phyloP scores from a whole-genome alignment of 2,329 filamentous ascomycete genomes.

The Neopestalotiopsis rosae region DNA sequence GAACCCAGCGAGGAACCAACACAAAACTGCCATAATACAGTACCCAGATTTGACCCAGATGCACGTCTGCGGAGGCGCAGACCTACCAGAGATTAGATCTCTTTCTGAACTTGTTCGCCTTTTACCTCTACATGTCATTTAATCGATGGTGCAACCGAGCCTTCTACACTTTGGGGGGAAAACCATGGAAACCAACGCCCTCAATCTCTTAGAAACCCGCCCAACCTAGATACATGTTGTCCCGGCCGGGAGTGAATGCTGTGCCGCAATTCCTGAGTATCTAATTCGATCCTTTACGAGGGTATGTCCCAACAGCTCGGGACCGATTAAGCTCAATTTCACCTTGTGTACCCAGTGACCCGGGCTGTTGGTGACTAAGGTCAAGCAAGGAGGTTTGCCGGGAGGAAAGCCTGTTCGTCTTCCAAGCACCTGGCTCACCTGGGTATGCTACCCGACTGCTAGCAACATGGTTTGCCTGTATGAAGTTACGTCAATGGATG shows the following conservation, averaged over 20 bases:
- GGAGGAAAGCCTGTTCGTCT: too few species aligned
- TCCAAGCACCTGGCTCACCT: too few species aligned
- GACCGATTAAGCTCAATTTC: neutral
- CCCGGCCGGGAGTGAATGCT: neutral
- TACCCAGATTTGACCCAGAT: neutral
- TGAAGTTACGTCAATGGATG: too few species aligned
- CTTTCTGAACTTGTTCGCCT: neutral
- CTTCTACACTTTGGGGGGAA: neutral
- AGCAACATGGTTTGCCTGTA: too few species aligned
- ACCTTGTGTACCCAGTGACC: neutral
- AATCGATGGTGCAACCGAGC: neutral
- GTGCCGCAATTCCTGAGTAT: neutral
- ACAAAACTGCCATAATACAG: neutral
- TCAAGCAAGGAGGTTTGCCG: too few species aligned
- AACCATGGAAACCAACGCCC: neutral
- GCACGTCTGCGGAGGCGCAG: neutral
- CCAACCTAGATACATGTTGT: neutral
- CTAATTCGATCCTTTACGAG: conserved; percentile 16
- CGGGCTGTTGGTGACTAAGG: neutral
- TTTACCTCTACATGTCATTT: neutral
- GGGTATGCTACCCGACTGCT: too few species aligned
- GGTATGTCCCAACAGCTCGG: neutral
- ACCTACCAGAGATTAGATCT: neutral
- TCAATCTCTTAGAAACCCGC: neutral
- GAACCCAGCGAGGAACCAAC: neutral